phyloP scores from a whole-genome alignment of 2,329 filamentous ascomycete species.

The Camillea tinctor region DNA sequence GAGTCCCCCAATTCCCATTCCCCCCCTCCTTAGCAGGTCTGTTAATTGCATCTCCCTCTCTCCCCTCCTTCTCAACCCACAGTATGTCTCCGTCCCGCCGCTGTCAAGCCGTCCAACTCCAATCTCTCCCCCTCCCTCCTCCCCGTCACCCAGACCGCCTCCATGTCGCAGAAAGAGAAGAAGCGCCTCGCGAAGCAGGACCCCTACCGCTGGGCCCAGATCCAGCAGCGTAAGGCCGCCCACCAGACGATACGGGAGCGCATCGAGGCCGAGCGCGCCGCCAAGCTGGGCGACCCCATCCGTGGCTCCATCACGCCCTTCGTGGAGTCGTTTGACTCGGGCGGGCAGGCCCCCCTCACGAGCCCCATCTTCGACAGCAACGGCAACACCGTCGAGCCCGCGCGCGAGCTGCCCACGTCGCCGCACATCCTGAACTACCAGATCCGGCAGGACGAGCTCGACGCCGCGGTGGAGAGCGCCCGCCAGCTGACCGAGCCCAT shows the following conservation, averaged over 20 bases:
- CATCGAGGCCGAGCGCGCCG: constrained; percentile 63
- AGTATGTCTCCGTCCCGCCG: constrained; percentile 62
- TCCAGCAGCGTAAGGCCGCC: constrained; percentile 77
- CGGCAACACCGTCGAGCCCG: constrained; percentile 40
- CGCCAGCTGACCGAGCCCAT: constrained; percentile 64
- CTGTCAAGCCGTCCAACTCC: constrained; percentile 42
- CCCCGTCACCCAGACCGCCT: constrained; percentile 61
- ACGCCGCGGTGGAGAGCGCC: constrained; percentile 64
- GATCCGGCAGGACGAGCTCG: constrained; percentile 65
- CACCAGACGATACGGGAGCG: constrained; percentile 74
- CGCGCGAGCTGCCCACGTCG: constrained; percentile 45
- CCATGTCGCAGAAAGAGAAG: constrained; percentile 60
- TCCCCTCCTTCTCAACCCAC: not conserved
- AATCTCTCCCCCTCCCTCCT: constrained; percentile 48
- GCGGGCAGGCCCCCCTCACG: constrained; percentile 45
- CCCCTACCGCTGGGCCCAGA: constrained; percentile 78
- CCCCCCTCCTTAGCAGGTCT: constrained; percentile 20
- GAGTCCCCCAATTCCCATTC: constrained; percentile 20
- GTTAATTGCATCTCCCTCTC: not conserved
- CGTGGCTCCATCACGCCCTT: constrained; percentile 79
- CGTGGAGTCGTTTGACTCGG: constrained; percentile 74
- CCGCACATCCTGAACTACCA: constrained; percentile 71
- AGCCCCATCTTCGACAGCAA: constrained; percentile 38
- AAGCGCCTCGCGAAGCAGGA: constrained; percentile 69
- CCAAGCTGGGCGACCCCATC: constrained; percentile 72